These are phyloP conservation scores for Gossypium trilobum DNA, from an alignment of 441 rosid species.

Conservation along the genomic window DNA sequence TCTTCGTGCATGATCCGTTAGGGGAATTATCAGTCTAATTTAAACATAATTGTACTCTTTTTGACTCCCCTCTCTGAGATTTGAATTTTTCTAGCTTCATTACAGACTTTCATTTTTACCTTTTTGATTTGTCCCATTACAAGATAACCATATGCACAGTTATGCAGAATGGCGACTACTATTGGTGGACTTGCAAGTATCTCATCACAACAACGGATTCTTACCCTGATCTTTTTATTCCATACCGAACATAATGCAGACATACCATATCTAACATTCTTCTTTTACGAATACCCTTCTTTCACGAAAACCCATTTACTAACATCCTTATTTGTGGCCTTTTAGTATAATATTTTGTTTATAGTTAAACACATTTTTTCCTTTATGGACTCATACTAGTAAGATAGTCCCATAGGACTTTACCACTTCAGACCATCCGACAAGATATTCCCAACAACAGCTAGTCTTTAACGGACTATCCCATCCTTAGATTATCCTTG, in stretches of 20 bases:
- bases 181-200: not conserved
- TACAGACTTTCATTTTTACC: not conserved
- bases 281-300: too few relatives aligned
- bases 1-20: not conserved
- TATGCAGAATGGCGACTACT: not conserved
- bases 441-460: too few relatives aligned
- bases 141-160: not conserved
- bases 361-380: not conserved
- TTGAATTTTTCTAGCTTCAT: not conserved
- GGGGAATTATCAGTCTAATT: too few relatives aligned
- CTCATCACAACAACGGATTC: not conserved
- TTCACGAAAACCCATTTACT: not conserved
- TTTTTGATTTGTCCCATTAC: not conserved
- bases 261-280: not conserved
- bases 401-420: not conserved
- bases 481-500: too few relatives aligned
- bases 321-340: not conserved
- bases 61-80: not conserved
- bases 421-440: too few relatives aligned
- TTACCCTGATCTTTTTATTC: not conserved
- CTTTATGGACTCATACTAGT: not conserved
- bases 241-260: too few relatives aligned
- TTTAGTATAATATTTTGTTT: too few relatives aligned
- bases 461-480: too few relatives aligned
- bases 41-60: not conserved